These are phyloP conservation scores for Daldinia sp. DNA, from an alignment of 2,329 filamentous ascomycete species.

Conservation along the genomic window DNA sequence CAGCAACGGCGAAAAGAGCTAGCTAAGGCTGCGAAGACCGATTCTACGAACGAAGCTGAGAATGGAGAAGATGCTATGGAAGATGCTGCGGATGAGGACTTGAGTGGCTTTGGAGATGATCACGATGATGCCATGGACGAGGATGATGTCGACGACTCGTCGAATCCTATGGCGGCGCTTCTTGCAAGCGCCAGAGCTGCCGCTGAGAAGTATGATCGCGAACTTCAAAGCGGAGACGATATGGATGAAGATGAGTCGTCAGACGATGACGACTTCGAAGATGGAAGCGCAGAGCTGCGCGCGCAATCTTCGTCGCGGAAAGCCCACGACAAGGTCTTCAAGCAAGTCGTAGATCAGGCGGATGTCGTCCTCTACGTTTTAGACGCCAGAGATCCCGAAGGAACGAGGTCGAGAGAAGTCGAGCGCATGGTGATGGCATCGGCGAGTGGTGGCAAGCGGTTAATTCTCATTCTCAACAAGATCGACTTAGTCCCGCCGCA, in stretches of 20 bases:
- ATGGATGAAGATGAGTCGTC: constrained; percentile 65
- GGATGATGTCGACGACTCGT: constrained; percentile 72
- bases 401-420: constrained; percentile 89
- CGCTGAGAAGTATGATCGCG: constrained; percentile 79
- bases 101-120: constrained; percentile 58
- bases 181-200: constrained; percentile 84
- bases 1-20: constrained; percentile 76
- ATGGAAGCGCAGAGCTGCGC: constrained; percentile 63
- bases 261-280: constrained; percentile 61
- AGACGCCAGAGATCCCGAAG: constrained; percentile 90
- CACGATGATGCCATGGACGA: constrained; percentile 65
- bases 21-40: constrained; percentile 74
- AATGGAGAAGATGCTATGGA: constrained; percentile 61
- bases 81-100: constrained; percentile 61
- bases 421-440: constrained; percentile 94
- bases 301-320: constrained; percentile 76
- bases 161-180: constrained; percentile 93
- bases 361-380: constrained; percentile 95
- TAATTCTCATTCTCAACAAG: constrained; percentile 95
- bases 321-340: constrained; percentile 96
- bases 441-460: constrained; percentile 82
- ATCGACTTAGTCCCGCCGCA: constrained; percentile 88
- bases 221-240: constrained; percentile 70
- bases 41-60: constrained; percentile 59
- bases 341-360: constrained; percentile 87